Conservation (phyloP, 2,329 filamentous ascomycete species). For the Hypoxylon sp. region DNA sequence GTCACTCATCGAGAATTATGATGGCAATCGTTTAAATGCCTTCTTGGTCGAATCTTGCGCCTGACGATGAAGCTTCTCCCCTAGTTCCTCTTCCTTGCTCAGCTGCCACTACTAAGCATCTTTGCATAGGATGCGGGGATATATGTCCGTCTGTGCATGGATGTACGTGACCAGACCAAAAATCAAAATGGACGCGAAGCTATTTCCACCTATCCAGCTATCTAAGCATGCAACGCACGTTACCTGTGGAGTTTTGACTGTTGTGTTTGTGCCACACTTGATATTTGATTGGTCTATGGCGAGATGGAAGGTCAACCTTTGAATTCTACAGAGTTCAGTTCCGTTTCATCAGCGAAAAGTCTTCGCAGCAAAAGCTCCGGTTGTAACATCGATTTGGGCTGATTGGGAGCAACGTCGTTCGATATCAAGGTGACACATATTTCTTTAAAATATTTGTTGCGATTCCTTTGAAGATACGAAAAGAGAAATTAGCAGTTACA, state of each 20-base stretch:
- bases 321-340: constrained; percentile 20
- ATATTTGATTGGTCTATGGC: constrained; percentile 16
- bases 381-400: constrained; percentile 11
- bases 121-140: constrained; percentile 12
- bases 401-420: background rate
- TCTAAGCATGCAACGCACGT: too few species aligned
- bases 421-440: constrained; percentile 12
- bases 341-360: too few species aligned
- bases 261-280: background rate
- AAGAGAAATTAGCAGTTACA: constrained; percentile 1
- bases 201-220: too few species aligned
- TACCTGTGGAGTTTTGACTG: constrained; percentile 7
- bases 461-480: constrained; percentile 13
- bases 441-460: constrained; percentile 2
- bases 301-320: constrained; percentile 19
- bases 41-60: constrained; percentile 14
- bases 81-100: too few species aligned
- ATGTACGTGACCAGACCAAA: background rate
- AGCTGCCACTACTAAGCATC: too few species aligned
- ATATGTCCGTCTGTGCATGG: constrained; percentile 12
- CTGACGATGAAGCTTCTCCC: constrained; percentile 4
- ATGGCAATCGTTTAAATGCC: constrained; percentile 29
- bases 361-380: constrained; percentile 36
- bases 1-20: constrained; percentile 32
- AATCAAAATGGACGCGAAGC: too few species aligned